Evolutionary conservation across 208 protist species (phyloP), one percentile per base, ranked within the genome.

Genomic region (Leishmania lainsoni): DNA sequence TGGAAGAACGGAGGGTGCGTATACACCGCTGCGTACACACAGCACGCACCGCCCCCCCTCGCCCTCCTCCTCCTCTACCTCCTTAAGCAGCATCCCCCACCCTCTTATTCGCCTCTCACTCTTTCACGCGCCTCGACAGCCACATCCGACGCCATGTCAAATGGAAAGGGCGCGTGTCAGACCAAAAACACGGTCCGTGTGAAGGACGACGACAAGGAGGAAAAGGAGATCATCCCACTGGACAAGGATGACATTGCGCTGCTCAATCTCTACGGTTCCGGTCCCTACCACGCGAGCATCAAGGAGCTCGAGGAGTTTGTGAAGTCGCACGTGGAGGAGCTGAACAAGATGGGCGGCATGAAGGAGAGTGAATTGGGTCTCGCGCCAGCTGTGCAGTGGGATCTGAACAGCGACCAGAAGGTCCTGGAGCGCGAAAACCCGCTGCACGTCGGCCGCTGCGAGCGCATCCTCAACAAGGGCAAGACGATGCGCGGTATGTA

Each of bases 341-440:
- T 99, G 26, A 99, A 99, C 84, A 99, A 99, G 83, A 82, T 99
- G 56, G 92, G 92, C 1, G 99, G 99, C 39, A 96, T 99, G 80
- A 99, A 99, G 90, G 99, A 99, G 85, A 99, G 96, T 73, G 99
- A 99, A 91, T 99, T 99, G 76, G 99, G 99, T 66, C 97, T 99
- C 22, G 97, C 98, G 3, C 98, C 98, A 70, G 98, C 98, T 29
- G 96, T 95, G 73, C 90, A 99, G 85, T 99, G 99, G 99, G 99
- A 99, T 90, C 92, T 99, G 12, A 97, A 98, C 78, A 97, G 90
- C 54, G 99, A 99, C 86, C 98, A 98, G 86, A 92, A 99, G 79
- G 97, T 99, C 81, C 95, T 99, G 85, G 90, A 99, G 83, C 87
- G 95, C 68, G 99, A 99, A 84, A 98, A 98, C 81, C 93, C 99